Base-by-base conservation (phyloP, 2,329 filamentous ascomycete species). In the Paecilomyces niveus region DNA sequence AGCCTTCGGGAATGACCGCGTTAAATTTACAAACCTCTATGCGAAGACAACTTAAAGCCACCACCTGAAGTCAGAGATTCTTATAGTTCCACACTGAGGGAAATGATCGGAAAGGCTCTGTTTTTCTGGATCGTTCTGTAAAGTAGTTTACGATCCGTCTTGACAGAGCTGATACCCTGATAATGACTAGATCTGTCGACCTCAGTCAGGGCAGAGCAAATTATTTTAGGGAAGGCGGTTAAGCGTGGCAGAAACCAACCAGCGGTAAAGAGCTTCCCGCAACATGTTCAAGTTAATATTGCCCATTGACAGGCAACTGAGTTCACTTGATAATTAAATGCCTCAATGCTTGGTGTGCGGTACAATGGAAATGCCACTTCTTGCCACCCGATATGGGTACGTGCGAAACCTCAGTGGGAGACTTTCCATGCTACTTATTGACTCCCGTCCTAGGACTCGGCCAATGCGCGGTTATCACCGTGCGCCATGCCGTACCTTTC, bases 401-500 rank as follows among this genome's bases (percentile, higher is more conserved):
- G 59, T 59, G 8, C 7, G 13, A 18, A 13, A 18, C 5, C n/a
- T 26, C 39, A 22, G 21, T 32, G 11, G 13, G 9, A 51, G 26
- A 21, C 18, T 3, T 3, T 0, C 15, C 33, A 7, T n/a, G 35
- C 45, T n/a, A 21, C 31, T 31, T 45, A 35, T 35, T 35, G 54
- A 53, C n/a, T 53, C 55, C 59, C 56, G 2, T 18, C 15, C 45
- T 58, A 76, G 74, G 72, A 76, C 63, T 70, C 73, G 39, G 62
- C 66, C 33, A 70, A 70, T 62, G 74, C 74, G 26, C 68, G 66
- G 59, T 56, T 74, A 21, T 71, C 70, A 22, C 63, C 61, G 53
- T 76, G 74, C 64, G 70, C 67, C 53, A 60, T 74, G 61, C 67
- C 64, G 6, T 75, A 72, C 56, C 53, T 74, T 32, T 66, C 68